Evolutionary conservation across 768 basidiomycete genomes (phyloP).

Genomic region (Kwoniella newhampshirensis): DNA sequence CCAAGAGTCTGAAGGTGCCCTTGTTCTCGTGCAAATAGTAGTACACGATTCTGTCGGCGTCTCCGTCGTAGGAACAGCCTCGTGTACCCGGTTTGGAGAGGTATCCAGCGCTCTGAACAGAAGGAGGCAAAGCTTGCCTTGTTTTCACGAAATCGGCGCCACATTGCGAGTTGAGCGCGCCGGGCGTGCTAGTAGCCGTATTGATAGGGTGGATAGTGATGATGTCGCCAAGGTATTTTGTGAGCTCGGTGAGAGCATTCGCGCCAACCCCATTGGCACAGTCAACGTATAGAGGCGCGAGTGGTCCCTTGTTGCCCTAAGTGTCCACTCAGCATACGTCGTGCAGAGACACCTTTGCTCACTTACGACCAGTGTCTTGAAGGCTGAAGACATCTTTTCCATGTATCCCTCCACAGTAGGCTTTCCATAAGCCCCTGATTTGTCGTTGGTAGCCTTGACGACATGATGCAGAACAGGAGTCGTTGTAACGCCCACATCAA

Average conservation of each 20-base stretch:
- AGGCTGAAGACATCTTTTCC: constrained; percentile 74
- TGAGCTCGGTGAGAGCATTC: constrained; percentile 65
- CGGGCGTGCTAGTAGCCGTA: constrained; percentile 63
- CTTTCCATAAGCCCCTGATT: constrained; percentile 72
- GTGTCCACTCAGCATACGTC: not conserved
- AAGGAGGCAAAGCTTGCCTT: constrained; percentile 77
- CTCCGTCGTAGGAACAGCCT: constrained; percentile 92
- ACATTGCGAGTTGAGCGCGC: constrained; percentile 78
- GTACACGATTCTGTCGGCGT: constrained; percentile 95
- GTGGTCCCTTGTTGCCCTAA: constrained; percentile 54
- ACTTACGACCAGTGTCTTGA: constrained; percentile 81
- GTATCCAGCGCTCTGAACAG: constrained; percentile 59
- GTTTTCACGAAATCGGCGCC: constrained; percentile 99
- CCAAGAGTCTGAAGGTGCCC: constrained; percentile 75
- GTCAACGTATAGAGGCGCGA: constrained; percentile 72
- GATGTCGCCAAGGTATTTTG: constrained; percentile 58
- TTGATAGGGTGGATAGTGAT: constrained; percentile 71
- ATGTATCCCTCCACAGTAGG: constrained; percentile 82
- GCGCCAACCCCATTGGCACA: constrained; percentile 99
- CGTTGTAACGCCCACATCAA: constrained; percentile 80
- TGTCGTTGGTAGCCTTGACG: constrained; percentile 81
- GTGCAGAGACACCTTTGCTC: not conserved
- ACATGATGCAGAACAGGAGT: constrained; percentile 96
- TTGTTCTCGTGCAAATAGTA: constrained; percentile 64
- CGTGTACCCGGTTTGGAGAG: constrained; percentile 61